Conservation (phyloP, 768 basidiomycete genomes). For the Favolaschia claudopus region DNA sequence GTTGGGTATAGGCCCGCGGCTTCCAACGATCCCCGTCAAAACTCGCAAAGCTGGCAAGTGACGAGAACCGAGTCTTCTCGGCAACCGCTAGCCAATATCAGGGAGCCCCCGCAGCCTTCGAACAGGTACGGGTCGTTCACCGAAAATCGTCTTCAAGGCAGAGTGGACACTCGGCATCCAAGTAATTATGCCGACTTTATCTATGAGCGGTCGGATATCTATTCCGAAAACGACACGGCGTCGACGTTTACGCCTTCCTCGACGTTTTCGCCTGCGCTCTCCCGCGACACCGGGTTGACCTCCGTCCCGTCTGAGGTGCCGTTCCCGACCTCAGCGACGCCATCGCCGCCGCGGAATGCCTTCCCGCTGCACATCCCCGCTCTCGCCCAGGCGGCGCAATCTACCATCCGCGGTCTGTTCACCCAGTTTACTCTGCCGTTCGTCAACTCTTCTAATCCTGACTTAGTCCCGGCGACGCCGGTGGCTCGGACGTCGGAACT, state of each 20-base stretch:
- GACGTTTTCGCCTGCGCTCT: constrained; percentile 49
- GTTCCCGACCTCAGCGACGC: constrained; percentile 20
- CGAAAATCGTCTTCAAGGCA: constrained; percentile 51
- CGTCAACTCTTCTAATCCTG: too few relatives aligned
- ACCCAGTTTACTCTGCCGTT: too few relatives aligned
- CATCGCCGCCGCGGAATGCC: too few relatives aligned
- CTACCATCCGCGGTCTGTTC: constrained; percentile 33
- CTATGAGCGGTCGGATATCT: constrained; percentile 66
- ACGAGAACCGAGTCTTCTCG: constrained; percentile 34
- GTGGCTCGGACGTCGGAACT: not conserved
- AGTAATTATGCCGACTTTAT: constrained; percentile 46
- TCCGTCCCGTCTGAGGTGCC: constrained; percentile 34
- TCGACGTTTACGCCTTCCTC: constrained; percentile 49
- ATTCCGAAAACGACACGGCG: constrained; percentile 53
- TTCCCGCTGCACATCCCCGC: constrained; percentile 34
- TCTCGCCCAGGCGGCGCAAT: constrained; percentile 33
- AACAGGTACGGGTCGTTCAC: constrained; percentile 25
- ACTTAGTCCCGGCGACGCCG: constrained; percentile 7
- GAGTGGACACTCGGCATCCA: constrained; percentile 6
- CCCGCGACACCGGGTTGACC: constrained; percentile 51
- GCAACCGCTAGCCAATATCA: constrained; percentile 32
- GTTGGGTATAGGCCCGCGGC: constrained; percentile 49
- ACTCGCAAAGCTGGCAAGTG: constrained; percentile 37
- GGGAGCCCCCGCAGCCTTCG: constrained; percentile 41
- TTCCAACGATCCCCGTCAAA: constrained; percentile 36